Evolutionary conservation across 2,329 filamentous ascomycete genomes (phyloP), one percentile per base, ranked within the genome.

Genomic region (Talaromyces sp.): DNA sequence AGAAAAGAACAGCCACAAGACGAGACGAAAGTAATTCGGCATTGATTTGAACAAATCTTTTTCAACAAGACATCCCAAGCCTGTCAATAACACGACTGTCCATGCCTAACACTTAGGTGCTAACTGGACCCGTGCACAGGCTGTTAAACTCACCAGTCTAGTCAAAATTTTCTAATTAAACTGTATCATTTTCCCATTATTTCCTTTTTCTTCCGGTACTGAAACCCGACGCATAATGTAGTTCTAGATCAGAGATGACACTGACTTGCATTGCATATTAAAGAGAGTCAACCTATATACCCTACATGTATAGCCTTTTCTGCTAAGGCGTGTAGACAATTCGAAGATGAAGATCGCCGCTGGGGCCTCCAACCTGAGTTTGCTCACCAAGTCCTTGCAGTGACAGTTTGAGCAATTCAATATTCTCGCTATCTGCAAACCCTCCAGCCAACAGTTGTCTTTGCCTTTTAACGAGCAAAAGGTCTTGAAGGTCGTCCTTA

Each of bases 391-490:
- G 17, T 8, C 54, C 54, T 51, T 50, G 53, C 1, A 60, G n/a
- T 14, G 41, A 27, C n/a, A 60, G 31, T 53, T 26, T 56, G 12
- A 60, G 32, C 29, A 60, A 52, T 24, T 60, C 58, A 9, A 60
- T 46, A 46, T 46, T 46, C 9, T 46, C 41, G 17, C 41, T 46
- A 21, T 17, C 41, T 46, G 41, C 41, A 46, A 10, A n/a, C 41
- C 14, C 12, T 31, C 54, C 53, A 7, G 9, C 5, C 9, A 41
- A 31, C 7, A 41, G 14, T 41, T 21, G 12, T 51, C 26, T 56
- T 46, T 32, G 11, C 43, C 4, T 31, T 43, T 60, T 60, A 19
- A 46, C 53, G 19, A 43, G 17, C n/a, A 60, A 32, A 17, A 60
- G 24, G 11, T 43, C 29, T 41, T 54, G 58, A 29, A 60, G 46